Conservation (phyloP, 2,329 filamentous ascomycete genomes). For the Acarospora socialis region DNA sequence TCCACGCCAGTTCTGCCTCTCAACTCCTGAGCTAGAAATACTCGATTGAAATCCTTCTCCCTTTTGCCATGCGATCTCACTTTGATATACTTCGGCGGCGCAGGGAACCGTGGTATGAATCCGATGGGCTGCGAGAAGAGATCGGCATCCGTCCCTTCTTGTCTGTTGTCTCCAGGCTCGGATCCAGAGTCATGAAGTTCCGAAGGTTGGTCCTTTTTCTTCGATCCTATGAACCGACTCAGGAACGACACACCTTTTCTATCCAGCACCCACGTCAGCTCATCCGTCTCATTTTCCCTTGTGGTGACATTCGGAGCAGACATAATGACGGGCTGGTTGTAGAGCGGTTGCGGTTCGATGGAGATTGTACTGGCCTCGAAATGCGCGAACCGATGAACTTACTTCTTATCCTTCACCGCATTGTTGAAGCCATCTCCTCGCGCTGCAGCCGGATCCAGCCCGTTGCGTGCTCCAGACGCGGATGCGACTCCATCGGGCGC, state of each 20-base stretch:
- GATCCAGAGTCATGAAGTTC: constrained; percentile 42
- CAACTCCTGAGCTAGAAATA: constrained; percentile 91
- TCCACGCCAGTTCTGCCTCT: constrained; percentile 13
- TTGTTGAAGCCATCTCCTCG: constrained; percentile 6
- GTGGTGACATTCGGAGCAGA: no score
- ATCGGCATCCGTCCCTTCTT: constrained; percentile 68
- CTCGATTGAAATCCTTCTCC: constrained; percentile 62
- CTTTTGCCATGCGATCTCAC: constrained; percentile 71
- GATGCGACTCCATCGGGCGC: constrained; percentile 19
- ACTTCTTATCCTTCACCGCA: constrained; percentile 16
- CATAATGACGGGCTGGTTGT: background rate
- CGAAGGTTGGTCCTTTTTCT: constrained; percentile 50
- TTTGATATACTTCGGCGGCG: constrained; percentile 81
- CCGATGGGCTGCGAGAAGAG: constrained; percentile 69
- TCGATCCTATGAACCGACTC: constrained; percentile 63
- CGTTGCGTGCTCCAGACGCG: constrained; percentile 8
- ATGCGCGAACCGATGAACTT: constrained; percentile 1
- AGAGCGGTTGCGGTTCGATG: background rate
- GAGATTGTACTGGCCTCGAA: background rate
- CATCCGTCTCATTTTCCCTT: no score
- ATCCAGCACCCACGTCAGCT: constrained; percentile 13
- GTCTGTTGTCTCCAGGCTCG: constrained; percentile 54
- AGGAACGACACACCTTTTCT: constrained; percentile 86
- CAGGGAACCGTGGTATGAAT: constrained; percentile 75
- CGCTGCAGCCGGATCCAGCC: constrained; percentile 7